A percentile compares a stretch with the other conserved stretches of the same genome.
Conservation (phyloP, 768 basidiomycete species). For the Naematelia aurantialba region DNA sequence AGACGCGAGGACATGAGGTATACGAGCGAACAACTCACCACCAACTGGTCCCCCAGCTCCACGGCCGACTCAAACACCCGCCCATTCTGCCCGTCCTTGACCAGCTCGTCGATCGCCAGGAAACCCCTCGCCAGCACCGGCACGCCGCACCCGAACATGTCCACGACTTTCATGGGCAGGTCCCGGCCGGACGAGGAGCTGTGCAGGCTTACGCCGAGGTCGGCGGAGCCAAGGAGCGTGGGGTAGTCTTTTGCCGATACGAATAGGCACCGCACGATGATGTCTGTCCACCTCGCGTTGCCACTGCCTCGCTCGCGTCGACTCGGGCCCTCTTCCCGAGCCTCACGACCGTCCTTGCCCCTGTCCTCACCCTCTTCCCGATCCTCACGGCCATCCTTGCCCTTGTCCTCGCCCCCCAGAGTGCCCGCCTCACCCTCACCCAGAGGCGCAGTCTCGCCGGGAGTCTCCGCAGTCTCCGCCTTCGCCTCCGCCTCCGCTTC, state of each 20-base stretch:
- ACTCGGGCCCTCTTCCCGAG: no score
- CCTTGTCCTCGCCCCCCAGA: not conserved
- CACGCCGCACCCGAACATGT: slow-evolving; percentile 96
- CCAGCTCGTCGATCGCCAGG: slow-evolving; percentile 77
- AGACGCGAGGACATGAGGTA: no score
- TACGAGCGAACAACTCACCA: slow-evolving; percentile 40
- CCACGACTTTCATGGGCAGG: slow-evolving; percentile 97
- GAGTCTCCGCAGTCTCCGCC: no score
- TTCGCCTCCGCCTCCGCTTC: no score
- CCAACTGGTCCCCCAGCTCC: slow-evolving; percentile 67
- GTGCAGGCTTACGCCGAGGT: slow-evolving; percentile 87
- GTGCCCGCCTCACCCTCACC: no score
- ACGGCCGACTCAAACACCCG: slow-evolving; percentile 65
- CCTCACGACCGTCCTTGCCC: not conserved
- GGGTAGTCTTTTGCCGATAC: slow-evolving; percentile 88
- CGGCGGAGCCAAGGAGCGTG: slow-evolving; percentile 77
- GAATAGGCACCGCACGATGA: slow-evolving; percentile 61
- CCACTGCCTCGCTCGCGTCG: no score
- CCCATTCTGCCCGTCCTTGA: slow-evolving; percentile 79
- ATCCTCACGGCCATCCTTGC: no score
- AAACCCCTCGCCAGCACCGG: slow-evolving; percentile 90
- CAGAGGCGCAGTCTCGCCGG: no score
- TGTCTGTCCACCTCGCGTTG: slow-evolving; percentile 59
- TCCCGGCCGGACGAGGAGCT: slow-evolving; percentile 84
- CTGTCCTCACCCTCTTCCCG: not conserved